These are phyloP conservation scores for Epichloe bromicola DNA, from an alignment of 2,329 filamentous ascomycete species.

Conservation along the genomic window DNA sequence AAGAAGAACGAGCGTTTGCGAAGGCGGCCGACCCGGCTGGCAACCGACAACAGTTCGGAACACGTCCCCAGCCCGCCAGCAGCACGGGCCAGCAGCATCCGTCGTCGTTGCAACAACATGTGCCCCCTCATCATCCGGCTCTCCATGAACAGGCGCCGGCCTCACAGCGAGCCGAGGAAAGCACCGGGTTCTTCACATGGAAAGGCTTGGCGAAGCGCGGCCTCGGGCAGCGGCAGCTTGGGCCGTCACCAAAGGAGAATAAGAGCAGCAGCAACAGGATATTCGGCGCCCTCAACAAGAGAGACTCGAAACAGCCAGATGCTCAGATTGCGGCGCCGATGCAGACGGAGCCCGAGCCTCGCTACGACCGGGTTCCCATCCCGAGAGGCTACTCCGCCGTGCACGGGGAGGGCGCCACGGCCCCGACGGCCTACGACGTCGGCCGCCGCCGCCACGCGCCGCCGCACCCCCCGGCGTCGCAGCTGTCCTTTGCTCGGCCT, in stretches of 20 bases:
- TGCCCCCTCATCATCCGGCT: no score
- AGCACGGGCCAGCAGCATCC: no score
- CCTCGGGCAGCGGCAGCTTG: constrained; percentile 5
- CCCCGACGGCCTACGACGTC: constrained; percentile 16
- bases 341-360: constrained; percentile 14
- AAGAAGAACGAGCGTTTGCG: neutral
- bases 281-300: constrained; percentile 20
- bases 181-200: constrained; percentile 19
- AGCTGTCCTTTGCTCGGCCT: neutral
- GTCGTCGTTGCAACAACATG: no score
- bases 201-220: constrained; percentile 19
- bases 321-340: neutral
- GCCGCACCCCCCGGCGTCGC: constrained; percentile 1
- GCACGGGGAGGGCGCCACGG: constrained; percentile 22
- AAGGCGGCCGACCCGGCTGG: neutral
- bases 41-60: neutral
- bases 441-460: constrained; percentile 7
- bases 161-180: neutral
- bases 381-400: constrained; percentile 23
- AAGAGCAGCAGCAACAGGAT: constrained; percentile 16
- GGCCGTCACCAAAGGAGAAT: constrained; percentile 7
- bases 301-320: constrained; percentile 15
- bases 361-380: constrained; percentile 25
- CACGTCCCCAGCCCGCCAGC: neutral
- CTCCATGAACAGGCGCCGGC: no score